Evolutionary conservation across 768 basidiomycete species (phyloP).

Genomic region (Trametes sanguinea): DNA sequence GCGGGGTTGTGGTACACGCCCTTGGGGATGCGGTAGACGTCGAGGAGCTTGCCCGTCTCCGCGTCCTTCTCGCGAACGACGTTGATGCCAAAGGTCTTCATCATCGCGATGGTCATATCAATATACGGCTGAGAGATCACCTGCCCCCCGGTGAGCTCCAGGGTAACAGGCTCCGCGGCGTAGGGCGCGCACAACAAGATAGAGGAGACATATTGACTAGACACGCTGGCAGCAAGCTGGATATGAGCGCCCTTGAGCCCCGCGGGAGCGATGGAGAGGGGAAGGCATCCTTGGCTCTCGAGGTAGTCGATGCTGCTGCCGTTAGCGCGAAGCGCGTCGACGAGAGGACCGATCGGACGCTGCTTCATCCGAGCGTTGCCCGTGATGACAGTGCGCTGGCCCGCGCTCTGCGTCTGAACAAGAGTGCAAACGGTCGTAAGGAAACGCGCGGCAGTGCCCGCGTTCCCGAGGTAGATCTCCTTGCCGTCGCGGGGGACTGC

Average conservation of each 20-base stretch:
- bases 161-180: conserved; percentile 75
- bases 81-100: conserved; percentile 85
- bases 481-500: conserved; percentile 76
- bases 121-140: conserved; percentile 99
- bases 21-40: conserved; percentile 88
- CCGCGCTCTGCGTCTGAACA: conserved; percentile 50
- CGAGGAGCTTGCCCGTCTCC: conserved; percentile 58
- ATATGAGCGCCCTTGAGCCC: conserved; percentile 84
- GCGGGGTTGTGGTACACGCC: conserved; percentile 76
- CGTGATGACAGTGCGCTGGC: conserved; percentile 77
- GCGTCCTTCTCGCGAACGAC: conserved; percentile 69
- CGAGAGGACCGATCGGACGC: conserved; percentile 93
- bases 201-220: conserved; percentile 97
- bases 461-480: conserved; percentile 94
- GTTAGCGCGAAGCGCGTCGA: conserved; percentile 83
- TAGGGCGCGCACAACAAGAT: conserved; percentile 97
- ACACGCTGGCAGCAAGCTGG: conserved; percentile 89
- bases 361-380: conserved; percentile 99
- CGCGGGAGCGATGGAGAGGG: conserved; percentile 79
- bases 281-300: conserved; percentile 83
- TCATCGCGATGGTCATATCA: conserved; percentile 99
- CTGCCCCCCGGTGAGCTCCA: conserved; percentile 89
- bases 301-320: conserved; percentile 77
- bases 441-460: conserved; percentile 97
- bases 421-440: conserved; percentile 95